These are phyloP conservation scores for Chalciporus pseudorubinellus DNA, from an alignment of 768 basidiomycete genomes.

Conservation along the genomic window DNA sequence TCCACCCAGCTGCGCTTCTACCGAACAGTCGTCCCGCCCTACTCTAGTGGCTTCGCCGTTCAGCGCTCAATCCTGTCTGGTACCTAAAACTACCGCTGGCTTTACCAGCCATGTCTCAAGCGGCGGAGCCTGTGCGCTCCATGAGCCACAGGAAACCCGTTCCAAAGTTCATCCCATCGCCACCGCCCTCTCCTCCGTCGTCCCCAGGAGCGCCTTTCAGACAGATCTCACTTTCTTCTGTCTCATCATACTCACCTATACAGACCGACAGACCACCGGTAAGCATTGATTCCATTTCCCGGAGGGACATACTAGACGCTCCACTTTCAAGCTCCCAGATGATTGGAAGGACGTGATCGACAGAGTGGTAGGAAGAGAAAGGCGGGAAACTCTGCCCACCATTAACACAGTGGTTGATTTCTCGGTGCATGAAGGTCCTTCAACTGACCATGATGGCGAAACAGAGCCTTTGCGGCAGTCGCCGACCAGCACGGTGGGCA, in stretches of 20 bases:
- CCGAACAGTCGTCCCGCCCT: slow-evolving; percentile 14
- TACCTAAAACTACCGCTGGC: slow-evolving; percentile 4
- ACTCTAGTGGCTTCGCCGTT: slow-evolving; percentile 8
- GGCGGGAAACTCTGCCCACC: slow-evolving; percentile 30
- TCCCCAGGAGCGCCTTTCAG: slow-evolving; percentile 35
- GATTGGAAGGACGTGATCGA: slow-evolving; percentile 37
- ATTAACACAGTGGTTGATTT: slow-evolving; percentile 34
- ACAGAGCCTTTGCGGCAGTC: slow-evolving; percentile 32
- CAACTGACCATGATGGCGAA: slow-evolving; percentile 25
- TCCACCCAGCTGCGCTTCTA: slow-evolving; percentile 25
- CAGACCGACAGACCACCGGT: slow-evolving; percentile 32
- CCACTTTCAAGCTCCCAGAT: slow-evolving; percentile 28
- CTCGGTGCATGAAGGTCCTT: slow-evolving; percentile 24
- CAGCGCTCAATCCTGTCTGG: slow-evolving; percentile 11
- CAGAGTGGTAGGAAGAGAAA: slow-evolving; percentile 32
- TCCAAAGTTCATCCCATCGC: slow-evolving; percentile 64
- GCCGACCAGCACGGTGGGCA: slow-evolving; percentile 34
- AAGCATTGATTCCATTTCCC: slow-evolving; percentile 10
- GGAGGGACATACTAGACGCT: slow-evolving; percentile 4
- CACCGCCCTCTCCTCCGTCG: slow-evolving; percentile 42
- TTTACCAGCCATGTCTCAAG: slow-evolving; percentile 24
- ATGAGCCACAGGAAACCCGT: slow-evolving; percentile 74
- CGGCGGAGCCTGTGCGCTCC: slow-evolving; percentile 30
- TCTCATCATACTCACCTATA: slow-evolving; percentile 20
- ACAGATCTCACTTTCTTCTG: slow-evolving; percentile 29